Evolutionary conservation across 257 asterid species (phyloP).

Genomic region (Leptodermis oblonga): DNA sequence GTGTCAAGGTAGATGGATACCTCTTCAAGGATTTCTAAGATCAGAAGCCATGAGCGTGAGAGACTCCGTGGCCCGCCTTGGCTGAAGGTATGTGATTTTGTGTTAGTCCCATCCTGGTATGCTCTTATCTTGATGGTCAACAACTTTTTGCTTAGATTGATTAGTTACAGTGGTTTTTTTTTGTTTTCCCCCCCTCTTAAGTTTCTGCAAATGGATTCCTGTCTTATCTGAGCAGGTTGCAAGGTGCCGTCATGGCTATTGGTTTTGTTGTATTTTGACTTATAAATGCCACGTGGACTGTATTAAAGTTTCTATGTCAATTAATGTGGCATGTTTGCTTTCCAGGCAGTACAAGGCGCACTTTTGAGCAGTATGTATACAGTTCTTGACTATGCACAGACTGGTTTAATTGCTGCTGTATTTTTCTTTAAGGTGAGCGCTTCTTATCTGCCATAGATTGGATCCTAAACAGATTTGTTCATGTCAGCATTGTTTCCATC

Average conservation of each 20-base stretch:
- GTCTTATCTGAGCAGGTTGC: background rate
- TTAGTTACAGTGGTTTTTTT: background rate
- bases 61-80: constrained; percentile 97
- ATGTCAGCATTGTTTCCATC: background rate
- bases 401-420: constrained; percentile 96
- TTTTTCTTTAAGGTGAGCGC: constrained; percentile 86
- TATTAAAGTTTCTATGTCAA: constrained; percentile 19
- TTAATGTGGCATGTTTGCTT: constrained; percentile 25
- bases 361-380: constrained; percentile 72
- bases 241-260: background rate
- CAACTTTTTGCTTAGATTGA: background rate
- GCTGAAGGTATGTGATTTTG: constrained; percentile 65
- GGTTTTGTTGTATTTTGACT: constrained; percentile 1
- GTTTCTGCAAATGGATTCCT: background rate
- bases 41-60: constrained; percentile 92
- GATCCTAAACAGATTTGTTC: background rate
- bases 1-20: constrained; percentile 97
- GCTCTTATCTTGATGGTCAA: background rate
- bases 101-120: constrained; percentile 5
- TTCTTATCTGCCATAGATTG: background rate
- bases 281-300: constrained; percentile 6
- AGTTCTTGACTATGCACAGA: constrained; percentile 96
- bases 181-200: too few species aligned
- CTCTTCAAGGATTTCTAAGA: constrained; percentile 84
- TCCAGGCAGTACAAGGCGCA: constrained; percentile 80